Evolutionary conservation across 2,329 filamentous ascomycete species (phyloP).

Genomic region (Fusarium sacchari): DNA sequence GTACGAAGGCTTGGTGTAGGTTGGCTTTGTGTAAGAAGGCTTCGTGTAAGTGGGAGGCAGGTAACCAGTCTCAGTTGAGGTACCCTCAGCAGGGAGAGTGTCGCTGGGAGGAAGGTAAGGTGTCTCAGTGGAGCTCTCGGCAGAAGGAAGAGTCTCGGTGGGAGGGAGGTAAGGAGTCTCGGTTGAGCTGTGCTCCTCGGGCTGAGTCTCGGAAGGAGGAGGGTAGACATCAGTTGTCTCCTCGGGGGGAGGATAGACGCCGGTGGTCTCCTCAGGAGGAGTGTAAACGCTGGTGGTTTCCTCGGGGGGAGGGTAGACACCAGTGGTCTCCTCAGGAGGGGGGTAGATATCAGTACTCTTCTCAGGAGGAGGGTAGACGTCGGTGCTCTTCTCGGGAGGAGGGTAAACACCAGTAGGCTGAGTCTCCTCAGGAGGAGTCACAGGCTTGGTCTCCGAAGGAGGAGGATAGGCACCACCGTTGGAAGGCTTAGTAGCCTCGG

Average conservation of each 20-base stretch:
- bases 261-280: neutral
- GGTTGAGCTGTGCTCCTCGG: neutral
- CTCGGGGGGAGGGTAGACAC: neutral
- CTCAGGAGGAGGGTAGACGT: neutral
- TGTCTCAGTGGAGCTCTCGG: neutral
- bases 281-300: neutral
- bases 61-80: neutral
- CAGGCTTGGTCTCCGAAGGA: slow-evolving; percentile 19
- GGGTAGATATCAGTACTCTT: neutral
- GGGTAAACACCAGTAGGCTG: neutral
- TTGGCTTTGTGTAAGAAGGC: slow-evolving; percentile 4
- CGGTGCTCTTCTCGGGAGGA: neutral
- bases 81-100: neutral
- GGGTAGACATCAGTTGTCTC: neutral
- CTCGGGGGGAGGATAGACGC: neutral
- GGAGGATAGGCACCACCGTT: slow-evolving; percentile 1
- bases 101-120: neutral
- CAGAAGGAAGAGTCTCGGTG: neutral
- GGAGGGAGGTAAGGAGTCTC: neutral
- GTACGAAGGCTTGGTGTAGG: slow-evolving; percentile 17
- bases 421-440: neutral
- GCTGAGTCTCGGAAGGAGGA: neutral
- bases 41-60: slow-evolving; percentile 3
- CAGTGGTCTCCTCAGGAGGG: neutral
- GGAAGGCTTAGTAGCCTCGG: neutral